Percentiles rank a stretch among this genome's conserved stretches.
Evolutionary conservation across 805 yeast species (phyloP).

Genomic region (Candida odintsovae): DNA sequence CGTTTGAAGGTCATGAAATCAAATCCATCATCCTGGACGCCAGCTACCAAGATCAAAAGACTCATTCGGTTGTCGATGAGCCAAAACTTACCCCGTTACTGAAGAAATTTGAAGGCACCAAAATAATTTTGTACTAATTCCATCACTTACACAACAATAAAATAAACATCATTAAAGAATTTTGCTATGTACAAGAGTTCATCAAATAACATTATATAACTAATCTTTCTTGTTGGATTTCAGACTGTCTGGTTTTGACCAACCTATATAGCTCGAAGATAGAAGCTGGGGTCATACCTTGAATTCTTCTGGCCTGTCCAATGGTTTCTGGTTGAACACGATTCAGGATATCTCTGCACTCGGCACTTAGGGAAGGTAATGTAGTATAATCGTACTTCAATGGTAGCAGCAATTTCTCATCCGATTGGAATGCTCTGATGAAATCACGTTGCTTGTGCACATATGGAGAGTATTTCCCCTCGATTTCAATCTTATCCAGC

Average conservation of each 20-base stretch:
- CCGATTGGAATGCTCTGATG: constrained; percentile 74
- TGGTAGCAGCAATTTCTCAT: constrained; percentile 75
- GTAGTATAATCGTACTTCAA: constrained; percentile 52
- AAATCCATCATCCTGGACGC: constrained; percentile 24
- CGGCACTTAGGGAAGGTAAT: constrained; percentile 64
- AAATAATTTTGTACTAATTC: constrained; percentile 20
- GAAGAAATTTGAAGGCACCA: constrained; percentile 20
- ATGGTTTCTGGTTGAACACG: constrained; percentile 79
- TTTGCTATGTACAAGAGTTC: background rate
- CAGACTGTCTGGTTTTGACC: constrained; percentile 26
- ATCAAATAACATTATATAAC: background rate
- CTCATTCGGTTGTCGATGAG: constrained; percentile 22
- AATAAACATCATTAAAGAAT: background rate
- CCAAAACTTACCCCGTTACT: constrained; percentile 17
- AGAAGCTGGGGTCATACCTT: constrained; percentile 94
- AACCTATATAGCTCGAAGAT: constrained; percentile 69
- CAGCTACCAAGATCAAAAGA: constrained; percentile 22
- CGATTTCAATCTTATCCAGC: constrained; percentile 59
- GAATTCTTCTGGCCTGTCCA: constrained; percentile 92
- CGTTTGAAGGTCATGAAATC: constrained; percentile 14
- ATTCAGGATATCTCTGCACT: constrained; percentile 64
- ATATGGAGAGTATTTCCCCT: constrained; percentile 80
- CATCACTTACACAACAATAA: background rate
- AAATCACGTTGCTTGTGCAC: constrained; percentile 65
- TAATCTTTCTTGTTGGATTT: constrained; percentile 17